phyloP scores from a whole-genome alignment of 106 monocot genomes.

The Dendrobium huoshanense region DNA sequence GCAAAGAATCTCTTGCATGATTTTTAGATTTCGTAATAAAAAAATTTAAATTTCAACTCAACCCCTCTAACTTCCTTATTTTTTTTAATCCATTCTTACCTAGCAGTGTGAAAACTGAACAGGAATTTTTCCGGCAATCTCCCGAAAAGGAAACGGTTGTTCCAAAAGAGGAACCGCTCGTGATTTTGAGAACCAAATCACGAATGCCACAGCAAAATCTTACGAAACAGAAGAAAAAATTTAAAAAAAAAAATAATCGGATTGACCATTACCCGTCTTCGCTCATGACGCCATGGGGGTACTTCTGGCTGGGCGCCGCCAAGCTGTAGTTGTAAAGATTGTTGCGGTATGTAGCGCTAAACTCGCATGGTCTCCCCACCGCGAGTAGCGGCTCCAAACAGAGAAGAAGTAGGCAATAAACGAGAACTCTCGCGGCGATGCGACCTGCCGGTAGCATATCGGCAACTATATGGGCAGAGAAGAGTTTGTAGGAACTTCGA shows the following conservation, averaged over 20 bases:
- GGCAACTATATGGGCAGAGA: neutral
- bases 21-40: no score
- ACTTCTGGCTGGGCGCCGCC: constrained; percentile 39
- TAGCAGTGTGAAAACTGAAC: no score
- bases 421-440: neutral
- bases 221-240: neutral
- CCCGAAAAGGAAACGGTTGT: no score
- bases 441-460: neutral
- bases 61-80: no score
- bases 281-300: constrained; percentile 77
- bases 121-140: no score
- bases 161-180: no score
- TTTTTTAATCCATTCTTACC: no score
- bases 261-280: constrained; percentile 64
- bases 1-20: no score
- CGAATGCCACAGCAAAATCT: no score
- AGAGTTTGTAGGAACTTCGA: no score
- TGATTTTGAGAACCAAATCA: no score
- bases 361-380: constrained; percentile 31
- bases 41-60: no score
- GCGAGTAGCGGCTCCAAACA: neutral
- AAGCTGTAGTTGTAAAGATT: constrained; percentile 68
- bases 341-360: constrained; percentile 38
- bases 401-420: neutral
- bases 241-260: neutral